Percentiles rank a stretch among this genome's conserved stretches.
Evolutionary conservation across 768 basidiomycete genomes (phyloP).

Genomic region (Suillus subalutaceus): DNA sequence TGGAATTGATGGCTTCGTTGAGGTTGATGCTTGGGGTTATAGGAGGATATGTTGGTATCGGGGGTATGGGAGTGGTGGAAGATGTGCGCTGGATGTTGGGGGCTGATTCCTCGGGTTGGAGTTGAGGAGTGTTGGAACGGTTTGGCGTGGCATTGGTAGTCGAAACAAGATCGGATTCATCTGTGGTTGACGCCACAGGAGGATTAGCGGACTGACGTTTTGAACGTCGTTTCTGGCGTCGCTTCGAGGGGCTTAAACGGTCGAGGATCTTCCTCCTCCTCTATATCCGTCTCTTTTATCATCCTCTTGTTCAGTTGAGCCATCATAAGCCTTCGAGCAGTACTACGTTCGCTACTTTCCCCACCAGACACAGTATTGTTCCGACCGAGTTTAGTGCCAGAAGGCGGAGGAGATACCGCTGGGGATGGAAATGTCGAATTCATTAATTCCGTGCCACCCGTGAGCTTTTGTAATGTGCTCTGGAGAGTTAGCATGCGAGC

Average conservation of each 20-base stretch:
- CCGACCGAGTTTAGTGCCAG: constrained; percentile 51
- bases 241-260: constrained; percentile 50
- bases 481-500: constrained; percentile 80
- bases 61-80: constrained; percentile 33
- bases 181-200: constrained; percentile 44
- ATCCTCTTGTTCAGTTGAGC: constrained; percentile 57
- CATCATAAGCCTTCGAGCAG: constrained; percentile 70
- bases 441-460: constrained; percentile 63
- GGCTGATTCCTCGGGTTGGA: constrained; percentile 26
- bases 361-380: constrained; percentile 86
- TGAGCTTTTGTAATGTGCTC: constrained; percentile 68
- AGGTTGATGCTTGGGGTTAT: constrained; percentile 29
- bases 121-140: constrained; percentile 54
- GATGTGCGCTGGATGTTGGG: constrained; percentile 30
- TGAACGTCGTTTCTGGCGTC: constrained; percentile 56
- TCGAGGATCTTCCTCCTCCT: constrained; percentile 51
- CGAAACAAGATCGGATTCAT: constrained; percentile 46
- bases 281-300: constrained; percentile 63
- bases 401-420: constrained; percentile 49
- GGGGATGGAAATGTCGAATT: constrained; percentile 53
- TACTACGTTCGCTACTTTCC: constrained; percentile 54
- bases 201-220: constrained; percentile 38
- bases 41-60: constrained; percentile 32
- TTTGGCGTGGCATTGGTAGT: constrained; percentile 63
- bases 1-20: constrained; percentile 32